Evolutionary conservation across 208 protist species (phyloP).

Genomic region (Acanthamoeba healyi): DNA sequence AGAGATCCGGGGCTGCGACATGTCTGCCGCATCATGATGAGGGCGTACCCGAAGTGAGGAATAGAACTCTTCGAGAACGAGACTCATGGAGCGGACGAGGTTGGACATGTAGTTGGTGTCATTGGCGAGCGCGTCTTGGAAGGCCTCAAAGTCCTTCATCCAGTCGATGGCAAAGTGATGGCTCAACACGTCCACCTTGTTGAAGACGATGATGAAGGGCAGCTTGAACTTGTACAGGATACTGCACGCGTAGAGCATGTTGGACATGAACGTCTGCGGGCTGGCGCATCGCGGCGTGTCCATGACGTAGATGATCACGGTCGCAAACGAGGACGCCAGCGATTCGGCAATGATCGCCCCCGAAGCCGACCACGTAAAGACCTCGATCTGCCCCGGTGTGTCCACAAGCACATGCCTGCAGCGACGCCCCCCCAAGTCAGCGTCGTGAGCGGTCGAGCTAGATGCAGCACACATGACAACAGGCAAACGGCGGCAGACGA

Average conservation of each 20-base stretch:
- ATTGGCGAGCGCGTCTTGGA: conserved; percentile 84
- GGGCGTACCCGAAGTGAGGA: conserved; percentile 52
- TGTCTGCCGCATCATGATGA: too few species aligned
- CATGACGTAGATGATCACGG: conserved; percentile 97
- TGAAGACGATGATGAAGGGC: conserved; percentile 98
- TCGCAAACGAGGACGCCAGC: conserved; percentile 95
- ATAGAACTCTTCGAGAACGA: conserved; percentile 99
- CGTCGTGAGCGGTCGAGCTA: not conserved
- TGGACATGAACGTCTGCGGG: conserved; percentile 98
- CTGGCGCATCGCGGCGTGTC: conserved; percentile 96
- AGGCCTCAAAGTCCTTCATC: conserved; percentile 96
- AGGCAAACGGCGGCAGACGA: not conserved
- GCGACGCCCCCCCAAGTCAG: not conserved
- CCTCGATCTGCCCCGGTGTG: conserved; percentile 99
- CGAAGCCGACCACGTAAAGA: conserved; percentile 98
- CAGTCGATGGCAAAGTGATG: conserved; percentile 93
- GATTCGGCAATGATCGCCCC: conserved; percentile 98
- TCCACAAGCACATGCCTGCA: conserved; percentile 97
- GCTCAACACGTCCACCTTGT: conserved; percentile 97
- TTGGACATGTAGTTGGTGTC: conserved; percentile 93
- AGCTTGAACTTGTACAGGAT: conserved; percentile 99
- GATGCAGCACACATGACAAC: too few species aligned
- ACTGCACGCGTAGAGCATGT: conserved; percentile 98
- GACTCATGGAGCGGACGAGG: conserved; percentile 95
- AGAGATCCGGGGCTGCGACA: not conserved